Conservation (phyloP, 352 stramenopile genomes). For the Bremia lactucae region DNA sequence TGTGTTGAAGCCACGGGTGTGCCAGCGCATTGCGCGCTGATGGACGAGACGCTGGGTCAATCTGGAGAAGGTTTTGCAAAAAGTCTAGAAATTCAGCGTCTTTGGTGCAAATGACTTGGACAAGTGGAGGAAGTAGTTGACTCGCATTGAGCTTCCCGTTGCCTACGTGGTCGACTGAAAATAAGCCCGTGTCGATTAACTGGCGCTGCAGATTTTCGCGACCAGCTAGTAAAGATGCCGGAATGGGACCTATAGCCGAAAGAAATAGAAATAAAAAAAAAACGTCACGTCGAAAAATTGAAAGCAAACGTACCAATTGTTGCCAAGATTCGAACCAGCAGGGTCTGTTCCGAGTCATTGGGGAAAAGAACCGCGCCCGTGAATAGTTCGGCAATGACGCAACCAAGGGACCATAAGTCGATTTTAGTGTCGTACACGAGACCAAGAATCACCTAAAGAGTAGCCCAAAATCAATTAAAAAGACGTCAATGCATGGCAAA, state of each 20-base stretch:
- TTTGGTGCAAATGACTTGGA: constrained; percentile 40
- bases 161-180: constrained; percentile 35
- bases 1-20: constrained; percentile 55
- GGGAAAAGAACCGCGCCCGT: constrained; percentile 83
- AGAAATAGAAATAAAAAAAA: neutral
- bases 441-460: constrained; percentile 89
- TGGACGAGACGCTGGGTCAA: constrained; percentile 42
- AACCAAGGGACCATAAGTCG: constrained; percentile 85
- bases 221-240: constrained; percentile 39
- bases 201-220: constrained; percentile 42
- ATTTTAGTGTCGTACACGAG: constrained; percentile 83
- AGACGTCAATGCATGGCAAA: constrained; percentile 4
- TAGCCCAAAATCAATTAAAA: constrained; percentile 33
- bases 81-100: constrained; percentile 61
- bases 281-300: neutral
- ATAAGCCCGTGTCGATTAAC: constrained; percentile 47
- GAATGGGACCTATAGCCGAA: constrained; percentile 39
- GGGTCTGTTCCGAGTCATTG: constrained; percentile 82
- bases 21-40: constrained; percentile 43
- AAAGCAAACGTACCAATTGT: constrained; percentile 36
- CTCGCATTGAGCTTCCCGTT: constrained; percentile 33
- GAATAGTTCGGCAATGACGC: constrained; percentile 82
- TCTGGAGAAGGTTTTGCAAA: constrained; percentile 49
- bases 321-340: constrained; percentile 88
- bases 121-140: constrained; percentile 35